phyloP scores from a whole-genome alignment of 345 rosid species.

The Gossypium stocksii region DNA sequence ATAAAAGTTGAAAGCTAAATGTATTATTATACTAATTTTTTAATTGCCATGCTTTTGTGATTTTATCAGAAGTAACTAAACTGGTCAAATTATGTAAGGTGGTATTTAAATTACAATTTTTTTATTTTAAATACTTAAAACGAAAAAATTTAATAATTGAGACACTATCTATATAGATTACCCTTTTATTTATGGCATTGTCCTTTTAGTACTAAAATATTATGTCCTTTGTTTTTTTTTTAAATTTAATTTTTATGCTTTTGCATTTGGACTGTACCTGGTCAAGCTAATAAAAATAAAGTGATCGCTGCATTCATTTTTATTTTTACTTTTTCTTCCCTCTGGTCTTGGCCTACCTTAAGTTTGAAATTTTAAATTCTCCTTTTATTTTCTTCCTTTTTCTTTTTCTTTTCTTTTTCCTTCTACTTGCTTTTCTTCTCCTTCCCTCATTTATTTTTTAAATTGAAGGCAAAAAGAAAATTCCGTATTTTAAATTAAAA shows the following conservation, averaged over 20 bases:
- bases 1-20: accelerated
- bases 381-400: not conserved
- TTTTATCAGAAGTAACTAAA: no score
- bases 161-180: accelerated
- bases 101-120: no score
- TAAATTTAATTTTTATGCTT: not conserved
- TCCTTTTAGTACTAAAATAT: not conserved
- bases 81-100: no score
- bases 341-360: not conserved
- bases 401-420: not conserved
- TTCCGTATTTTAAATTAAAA: no score
- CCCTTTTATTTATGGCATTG: not conserved
- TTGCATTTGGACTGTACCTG: not conserved
- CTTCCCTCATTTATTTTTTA: not conserved
- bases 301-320: not conserved
- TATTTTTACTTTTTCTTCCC: not conserved
- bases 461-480: no score
- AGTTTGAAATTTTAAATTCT: not conserved
- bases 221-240: not conserved
- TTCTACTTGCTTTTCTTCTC: not conserved
- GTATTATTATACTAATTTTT: no score
- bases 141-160: accelerated
- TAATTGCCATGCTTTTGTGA: no score
- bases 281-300: not conserved
- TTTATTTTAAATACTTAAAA: no score